Percentiles rank a stretch among this genome's conserved stretches.
These are phyloP conservation scores for Dendryphion nanum DNA, from an alignment of 2,329 filamentous ascomycete genomes.

Conservation along the genomic window DNA sequence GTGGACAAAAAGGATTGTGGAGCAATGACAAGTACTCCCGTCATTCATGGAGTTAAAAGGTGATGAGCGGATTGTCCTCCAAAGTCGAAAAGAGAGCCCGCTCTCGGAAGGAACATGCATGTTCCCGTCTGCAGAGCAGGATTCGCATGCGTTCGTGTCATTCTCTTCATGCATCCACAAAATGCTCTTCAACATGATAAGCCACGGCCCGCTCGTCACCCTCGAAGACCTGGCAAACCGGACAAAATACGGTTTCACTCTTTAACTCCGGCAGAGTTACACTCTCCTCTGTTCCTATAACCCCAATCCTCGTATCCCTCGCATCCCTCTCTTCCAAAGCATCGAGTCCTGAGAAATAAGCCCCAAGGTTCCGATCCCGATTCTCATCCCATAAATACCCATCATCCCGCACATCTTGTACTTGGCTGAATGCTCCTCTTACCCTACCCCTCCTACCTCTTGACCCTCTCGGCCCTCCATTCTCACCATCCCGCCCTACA, in stretches of 20 bases:
- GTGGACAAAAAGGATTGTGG: no score
- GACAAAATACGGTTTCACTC: constrained; percentile 50
- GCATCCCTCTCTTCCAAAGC: constrained; percentile 27
- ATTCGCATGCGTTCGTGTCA: no score
- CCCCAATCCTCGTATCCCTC: constrained; percentile 22
- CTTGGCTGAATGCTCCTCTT: constrained; percentile 20
- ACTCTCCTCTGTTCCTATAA: constrained; percentile 6
- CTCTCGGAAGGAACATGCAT: neutral
- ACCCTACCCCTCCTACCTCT: constrained; percentile 9
- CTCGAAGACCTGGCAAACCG: constrained; percentile 65
- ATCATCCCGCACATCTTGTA: constrained; percentile 27
- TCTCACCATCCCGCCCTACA: constrained; percentile 25
- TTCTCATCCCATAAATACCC: constrained; percentile 31
- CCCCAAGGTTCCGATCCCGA: constrained; percentile 11
- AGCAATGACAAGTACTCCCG: no score
- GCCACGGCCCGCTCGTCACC: constrained; percentile 68
- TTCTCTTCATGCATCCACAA: constrained; percentile 31
- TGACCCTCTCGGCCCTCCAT: constrained; percentile 4
- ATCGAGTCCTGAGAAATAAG: constrained; percentile 4
- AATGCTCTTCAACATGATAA: constrained; percentile 64
- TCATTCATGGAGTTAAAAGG: no score
- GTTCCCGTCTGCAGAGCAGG: neutral
- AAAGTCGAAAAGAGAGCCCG: no score
- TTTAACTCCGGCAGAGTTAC: constrained; percentile 13
- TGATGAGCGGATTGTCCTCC: no score